Percentiles rank a stretch among this genome's conserved stretches.
Evolutionary conservation across 139 green algal genomes (phyloP).

Genomic region (Raphidocelis subcapitata): DNA sequence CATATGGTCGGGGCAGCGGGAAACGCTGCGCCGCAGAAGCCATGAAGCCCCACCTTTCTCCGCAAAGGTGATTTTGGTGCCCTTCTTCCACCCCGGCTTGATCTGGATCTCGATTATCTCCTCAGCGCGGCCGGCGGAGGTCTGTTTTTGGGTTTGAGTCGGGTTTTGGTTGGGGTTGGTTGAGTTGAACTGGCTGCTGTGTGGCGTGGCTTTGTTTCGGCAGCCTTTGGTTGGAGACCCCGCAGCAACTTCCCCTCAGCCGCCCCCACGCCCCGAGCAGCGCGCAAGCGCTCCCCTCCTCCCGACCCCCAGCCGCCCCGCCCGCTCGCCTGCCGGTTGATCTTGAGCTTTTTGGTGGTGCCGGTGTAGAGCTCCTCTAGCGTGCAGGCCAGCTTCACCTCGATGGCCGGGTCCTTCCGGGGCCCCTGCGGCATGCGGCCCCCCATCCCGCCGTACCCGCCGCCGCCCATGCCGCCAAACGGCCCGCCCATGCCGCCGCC

Average conservation of each 20-base stretch:
- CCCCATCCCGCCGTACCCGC: slow-evolving; percentile 20
- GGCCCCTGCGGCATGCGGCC: slow-evolving; percentile 35
- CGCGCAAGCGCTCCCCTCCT: too few species aligned
- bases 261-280: too few species aligned
- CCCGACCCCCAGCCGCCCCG: not conserved
- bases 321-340: slow-evolving; percentile 27
- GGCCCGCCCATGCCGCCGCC: slow-evolving; percentile 30
- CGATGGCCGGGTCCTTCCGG: slow-evolving; percentile 57
- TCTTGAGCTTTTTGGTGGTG: slow-evolving; percentile 60
- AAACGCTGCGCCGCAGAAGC: too few species aligned
- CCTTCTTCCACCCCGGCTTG: slow-evolving; percentile 94
- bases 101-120: slow-evolving; percentile 91
- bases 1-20: too few species aligned
- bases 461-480: slow-evolving; percentile 28
- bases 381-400: slow-evolving; percentile 55
- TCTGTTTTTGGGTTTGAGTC: not conserved
- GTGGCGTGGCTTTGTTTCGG: not conserved
- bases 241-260: not conserved
- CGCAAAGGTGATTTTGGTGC: slow-evolving; percentile 92
- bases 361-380: slow-evolving; percentile 78
- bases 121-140: slow-evolving; percentile 26
- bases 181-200: slow-evolving; percentile 27
- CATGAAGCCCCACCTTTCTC: slow-evolving; percentile 68
- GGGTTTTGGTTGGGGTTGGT: slow-evolving; percentile 7
- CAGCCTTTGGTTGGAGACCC: not conserved